Evolutionary conservation across 2,329 filamentous ascomycete species (phyloP).

Genomic region (Scedosporium boydii): DNA sequence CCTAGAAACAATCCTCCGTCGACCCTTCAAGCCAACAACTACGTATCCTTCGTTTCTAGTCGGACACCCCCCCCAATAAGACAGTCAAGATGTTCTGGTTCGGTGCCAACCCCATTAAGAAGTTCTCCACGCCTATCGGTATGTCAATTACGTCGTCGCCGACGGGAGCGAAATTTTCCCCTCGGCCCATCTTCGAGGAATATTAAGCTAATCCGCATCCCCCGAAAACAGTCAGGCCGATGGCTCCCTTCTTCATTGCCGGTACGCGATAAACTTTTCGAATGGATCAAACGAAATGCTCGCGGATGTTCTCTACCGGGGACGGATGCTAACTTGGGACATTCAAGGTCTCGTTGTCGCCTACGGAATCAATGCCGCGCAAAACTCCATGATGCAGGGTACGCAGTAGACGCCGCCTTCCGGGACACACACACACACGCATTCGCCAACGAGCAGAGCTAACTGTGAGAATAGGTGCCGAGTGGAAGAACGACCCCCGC

Average conservation of each 20-base stretch:
- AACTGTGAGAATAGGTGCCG: conserved; percentile 55
- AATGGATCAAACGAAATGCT: conserved; percentile 4
- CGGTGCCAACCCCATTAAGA: conserved; percentile 58
- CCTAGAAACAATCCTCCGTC: background rate
- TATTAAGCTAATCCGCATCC: conserved; percentile 15
- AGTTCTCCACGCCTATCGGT: conserved; percentile 73
- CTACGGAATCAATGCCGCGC: conserved; percentile 83
- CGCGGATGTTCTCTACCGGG: background rate
- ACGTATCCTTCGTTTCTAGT: conserved; percentile 18
- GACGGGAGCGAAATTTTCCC: background rate
- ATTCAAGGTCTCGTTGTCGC: conserved; percentile 69
- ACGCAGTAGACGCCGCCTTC: conserved; percentile 19
- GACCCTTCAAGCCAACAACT: conserved; percentile 1
- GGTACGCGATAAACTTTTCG: conserved; percentile 46
- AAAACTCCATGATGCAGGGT: conserved; percentile 72
- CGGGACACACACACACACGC: conserved; percentile 14
- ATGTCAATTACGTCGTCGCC: conserved; percentile 31
- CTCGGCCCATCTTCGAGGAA: background rate
- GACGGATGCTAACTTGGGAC: conserved; percentile 6
- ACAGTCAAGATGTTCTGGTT: conserved; percentile 63
- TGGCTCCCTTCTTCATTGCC: conserved; percentile 89
- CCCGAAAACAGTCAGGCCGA: conserved; percentile 61
- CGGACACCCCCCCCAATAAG: conserved; percentile 24
- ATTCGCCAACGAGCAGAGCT: background rate
- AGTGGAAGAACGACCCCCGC: conserved; percentile 95